phyloP scores from a whole-genome alignment of 441 rosid genomes.

The Pelargonium cotyledonis region DNA sequence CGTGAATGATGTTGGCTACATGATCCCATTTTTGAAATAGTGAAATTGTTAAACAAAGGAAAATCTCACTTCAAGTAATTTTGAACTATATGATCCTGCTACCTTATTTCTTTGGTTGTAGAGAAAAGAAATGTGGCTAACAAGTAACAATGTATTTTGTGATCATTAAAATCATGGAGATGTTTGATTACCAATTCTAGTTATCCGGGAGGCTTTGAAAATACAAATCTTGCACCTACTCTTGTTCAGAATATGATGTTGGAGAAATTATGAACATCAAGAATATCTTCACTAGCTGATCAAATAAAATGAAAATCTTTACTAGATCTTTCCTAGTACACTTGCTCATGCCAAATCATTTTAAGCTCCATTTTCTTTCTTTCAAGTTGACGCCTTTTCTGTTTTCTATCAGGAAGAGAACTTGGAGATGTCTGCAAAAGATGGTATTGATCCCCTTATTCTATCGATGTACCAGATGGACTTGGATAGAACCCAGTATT shows the following conservation, averaged over 20 bases:
- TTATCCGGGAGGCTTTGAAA: background rate
- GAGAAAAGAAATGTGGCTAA: background rate
- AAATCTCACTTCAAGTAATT: background rate
- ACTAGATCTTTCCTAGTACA: background rate
- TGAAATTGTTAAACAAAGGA: too few relatives aligned
- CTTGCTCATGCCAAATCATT: background rate
- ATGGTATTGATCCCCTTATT: constrained; percentile 52
- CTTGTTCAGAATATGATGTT: background rate
- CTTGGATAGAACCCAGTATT: constrained; percentile 67
- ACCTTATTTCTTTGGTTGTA: background rate
- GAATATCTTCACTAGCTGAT: too few relatives aligned
- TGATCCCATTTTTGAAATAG: background rate
- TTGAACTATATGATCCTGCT: background rate
- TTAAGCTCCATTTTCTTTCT: background rate
- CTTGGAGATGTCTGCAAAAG: constrained; percentile 45
- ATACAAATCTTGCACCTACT: background rate
- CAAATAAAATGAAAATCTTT: too few relatives aligned
- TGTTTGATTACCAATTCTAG: background rate
- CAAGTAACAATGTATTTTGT: too few relatives aligned
- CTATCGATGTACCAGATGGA: constrained; percentile 89
- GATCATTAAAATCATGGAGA: background rate
- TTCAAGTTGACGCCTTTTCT: background rate
- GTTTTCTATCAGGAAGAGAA: constrained; percentile 53
- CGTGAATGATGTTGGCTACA: background rate
- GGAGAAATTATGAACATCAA: too few relatives aligned